Conservation (phyloP, 1,284 basidiomycete genomes). For the Pholiota adiposa region DNA sequence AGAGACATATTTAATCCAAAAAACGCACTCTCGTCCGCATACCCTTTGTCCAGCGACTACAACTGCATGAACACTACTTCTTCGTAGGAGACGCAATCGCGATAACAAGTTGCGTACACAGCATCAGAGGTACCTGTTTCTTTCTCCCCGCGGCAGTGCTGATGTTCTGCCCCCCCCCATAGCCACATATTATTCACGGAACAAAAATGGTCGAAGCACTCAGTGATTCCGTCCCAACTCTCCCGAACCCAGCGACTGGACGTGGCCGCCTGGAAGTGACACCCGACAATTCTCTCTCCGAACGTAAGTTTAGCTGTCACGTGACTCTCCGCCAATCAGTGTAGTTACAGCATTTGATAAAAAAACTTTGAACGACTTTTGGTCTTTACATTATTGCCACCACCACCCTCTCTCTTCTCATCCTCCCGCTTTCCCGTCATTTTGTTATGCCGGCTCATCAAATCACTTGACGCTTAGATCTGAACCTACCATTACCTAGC, state of each 20-base stretch:
- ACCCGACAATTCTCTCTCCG: background rate
- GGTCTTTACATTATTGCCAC: too few relatives aligned
- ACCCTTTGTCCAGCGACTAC: too few relatives aligned
- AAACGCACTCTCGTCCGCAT: too few relatives aligned
- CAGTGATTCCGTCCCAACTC: background rate
- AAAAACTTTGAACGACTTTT: background rate
- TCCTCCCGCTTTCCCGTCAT: background rate
- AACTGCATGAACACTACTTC: too few relatives aligned
- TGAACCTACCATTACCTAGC: background rate
- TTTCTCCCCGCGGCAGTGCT: too few relatives aligned
- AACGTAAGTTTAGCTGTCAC: background rate
- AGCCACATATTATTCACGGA: too few relatives aligned
- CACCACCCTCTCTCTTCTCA: background rate
- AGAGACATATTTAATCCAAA: too few relatives aligned
- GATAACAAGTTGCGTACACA: too few relatives aligned
- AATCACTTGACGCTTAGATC: constrained; percentile 5
- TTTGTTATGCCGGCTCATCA: constrained; percentile 10
- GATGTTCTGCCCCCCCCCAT: too few relatives aligned
- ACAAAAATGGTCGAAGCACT: background rate
- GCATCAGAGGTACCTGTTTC: too few relatives aligned
- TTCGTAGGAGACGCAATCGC: too few relatives aligned
- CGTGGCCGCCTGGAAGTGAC: background rate
- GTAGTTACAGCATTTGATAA: background rate
- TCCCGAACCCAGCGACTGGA: background rate
- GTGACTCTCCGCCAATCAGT: background rate